Evolutionary conservation across 305 asterid genomes (phyloP).

Genomic region (Solanum hybrid): DNA sequence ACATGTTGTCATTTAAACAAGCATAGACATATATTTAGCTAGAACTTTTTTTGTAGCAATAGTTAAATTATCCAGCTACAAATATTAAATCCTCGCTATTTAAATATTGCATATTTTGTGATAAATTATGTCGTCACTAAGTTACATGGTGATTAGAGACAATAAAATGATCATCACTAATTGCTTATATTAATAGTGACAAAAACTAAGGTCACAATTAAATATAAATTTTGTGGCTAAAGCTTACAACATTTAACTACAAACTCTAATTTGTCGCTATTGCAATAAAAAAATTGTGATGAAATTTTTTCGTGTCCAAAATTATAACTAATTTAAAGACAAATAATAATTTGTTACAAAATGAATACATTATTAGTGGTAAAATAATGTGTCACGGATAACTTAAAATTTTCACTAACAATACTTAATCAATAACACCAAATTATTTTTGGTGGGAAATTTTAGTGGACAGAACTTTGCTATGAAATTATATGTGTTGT

Average conservation of each 20-base stretch:
- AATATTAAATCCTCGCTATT: neutral
- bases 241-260: neutral
- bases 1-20: neutral
- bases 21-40: neutral
- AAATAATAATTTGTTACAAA: too few relatives aligned
- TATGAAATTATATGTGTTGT: neutral
- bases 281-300: neutral
- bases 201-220: too few relatives aligned
- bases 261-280: neutral
- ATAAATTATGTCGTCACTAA: neutral
- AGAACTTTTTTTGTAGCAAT: neutral
- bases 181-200: neutral
- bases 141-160: too few relatives aligned
- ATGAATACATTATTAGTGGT: neutral
- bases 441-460: neutral
- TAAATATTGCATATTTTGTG: neutral
- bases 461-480: neutral
- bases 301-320: neutral
- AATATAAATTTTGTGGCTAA: neutral
- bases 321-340: neutral
- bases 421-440: neutral
- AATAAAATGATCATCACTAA: neutral
- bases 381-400: neutral
- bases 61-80: neutral
- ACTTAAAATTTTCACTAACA: neutral